phyloP scores from a whole-genome alignment of 768 basidiomycete genomes.

The Lentinula aciculospora region DNA sequence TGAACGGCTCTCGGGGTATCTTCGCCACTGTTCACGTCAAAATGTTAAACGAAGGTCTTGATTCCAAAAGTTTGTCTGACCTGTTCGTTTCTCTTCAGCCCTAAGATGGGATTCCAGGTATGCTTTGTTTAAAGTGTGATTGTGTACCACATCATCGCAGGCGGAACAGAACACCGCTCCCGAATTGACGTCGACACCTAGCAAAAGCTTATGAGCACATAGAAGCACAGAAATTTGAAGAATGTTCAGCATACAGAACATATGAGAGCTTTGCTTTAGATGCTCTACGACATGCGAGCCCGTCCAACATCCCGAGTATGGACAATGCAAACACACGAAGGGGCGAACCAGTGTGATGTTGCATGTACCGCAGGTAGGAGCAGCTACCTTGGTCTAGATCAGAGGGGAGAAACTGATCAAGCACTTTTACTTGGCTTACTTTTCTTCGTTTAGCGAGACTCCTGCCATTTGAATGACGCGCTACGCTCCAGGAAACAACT shows the following conservation, averaged over 20 bases:
- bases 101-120: slow-evolving; percentile 38
- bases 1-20: slow-evolving; percentile 40
- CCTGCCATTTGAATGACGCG: slow-evolving; percentile 36
- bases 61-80: slow-evolving; percentile 47
- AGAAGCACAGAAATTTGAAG: neutral
- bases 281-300: slow-evolving; percentile 54
- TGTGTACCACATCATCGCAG: slow-evolving; percentile 74
- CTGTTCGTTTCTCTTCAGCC: slow-evolving; percentile 56
- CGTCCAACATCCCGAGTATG: slow-evolving; percentile 66
- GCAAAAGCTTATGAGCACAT: neutral
- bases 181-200: slow-evolving; percentile 69
- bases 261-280: slow-evolving; percentile 50
- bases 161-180: slow-evolving; percentile 71
- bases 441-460: slow-evolving; percentile 59
- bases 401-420: neutral
- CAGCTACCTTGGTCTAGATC: slow-evolving; percentile 33
- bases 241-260: slow-evolving; percentile 53
- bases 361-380: slow-evolving; percentile 64
- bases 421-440: slow-evolving; percentile 29
- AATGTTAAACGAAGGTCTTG: neutral
- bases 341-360: slow-evolving; percentile 51
- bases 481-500: slow-evolving; percentile 50
- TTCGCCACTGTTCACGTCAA: slow-evolving; percentile 24
- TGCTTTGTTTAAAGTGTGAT: slow-evolving; percentile 42
- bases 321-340: slow-evolving; percentile 69